phyloP scores from a whole-genome alignment of 129 eudicot genomes.

The Apium graveolens region DNA sequence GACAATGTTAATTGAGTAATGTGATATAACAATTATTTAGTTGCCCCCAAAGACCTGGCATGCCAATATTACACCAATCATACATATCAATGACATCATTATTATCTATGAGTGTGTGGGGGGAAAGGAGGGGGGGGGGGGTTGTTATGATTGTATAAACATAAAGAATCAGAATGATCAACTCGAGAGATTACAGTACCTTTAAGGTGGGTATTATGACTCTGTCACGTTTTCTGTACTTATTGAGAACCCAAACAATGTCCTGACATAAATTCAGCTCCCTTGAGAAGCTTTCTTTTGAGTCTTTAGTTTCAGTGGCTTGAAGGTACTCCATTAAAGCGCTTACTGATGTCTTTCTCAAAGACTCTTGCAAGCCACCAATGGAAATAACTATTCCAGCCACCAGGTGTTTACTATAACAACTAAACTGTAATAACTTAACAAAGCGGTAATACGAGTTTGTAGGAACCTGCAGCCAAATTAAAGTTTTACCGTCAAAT shows the following conservation, averaged over 20 bases:
- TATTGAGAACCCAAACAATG: conserved; percentile 79
- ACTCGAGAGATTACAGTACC: conserved; percentile 32
- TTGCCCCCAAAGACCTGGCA: not conserved
- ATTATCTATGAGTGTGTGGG: not conserved
- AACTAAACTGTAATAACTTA: conserved; percentile 43
- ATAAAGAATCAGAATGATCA: not conserved
- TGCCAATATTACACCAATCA: not conserved
- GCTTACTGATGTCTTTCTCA: conserved; percentile 62
- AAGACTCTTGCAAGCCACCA: conserved; percentile 95
- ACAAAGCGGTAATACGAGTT: conserved; percentile 78
- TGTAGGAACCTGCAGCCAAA: conserved; percentile 61
- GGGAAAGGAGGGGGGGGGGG: not conserved
- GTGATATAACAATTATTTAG: not conserved
- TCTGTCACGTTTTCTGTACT: conserved; percentile 72
- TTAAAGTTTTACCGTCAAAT: conserved; percentile 1
- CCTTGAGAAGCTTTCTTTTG: conserved; percentile 20
- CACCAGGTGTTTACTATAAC: conserved; percentile 65
- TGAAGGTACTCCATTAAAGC: conserved; percentile 79
- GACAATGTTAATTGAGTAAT: not conserved
- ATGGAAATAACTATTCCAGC: conserved; percentile 84
- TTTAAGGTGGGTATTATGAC: conserved; percentile 79
- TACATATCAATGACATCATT: not conserved
- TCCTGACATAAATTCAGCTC: conserved; percentile 47
- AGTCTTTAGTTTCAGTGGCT: conserved; percentile 26
- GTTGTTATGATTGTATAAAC: not conserved